A percentile compares a stretch with the other conserved stretches of the same genome.
These are phyloP conservation scores for Pyrenophora tritici-repentis DNA, from an alignment of 2,329 filamentous ascomycete species.

Conservation along the genomic window DNA sequence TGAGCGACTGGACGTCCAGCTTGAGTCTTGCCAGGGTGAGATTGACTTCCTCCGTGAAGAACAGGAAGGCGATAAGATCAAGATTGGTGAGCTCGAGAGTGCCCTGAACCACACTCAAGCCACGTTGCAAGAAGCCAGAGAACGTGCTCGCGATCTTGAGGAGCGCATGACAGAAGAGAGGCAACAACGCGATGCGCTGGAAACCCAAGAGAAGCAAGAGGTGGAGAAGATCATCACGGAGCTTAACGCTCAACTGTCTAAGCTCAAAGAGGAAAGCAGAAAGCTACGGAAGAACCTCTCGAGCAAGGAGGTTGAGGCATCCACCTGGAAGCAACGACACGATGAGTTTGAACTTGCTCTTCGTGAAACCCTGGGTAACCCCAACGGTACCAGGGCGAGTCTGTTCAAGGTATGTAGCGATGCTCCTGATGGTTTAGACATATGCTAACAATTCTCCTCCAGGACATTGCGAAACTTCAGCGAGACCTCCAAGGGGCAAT, in stretches of 20 bases:
- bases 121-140: constrained; percentile 80
- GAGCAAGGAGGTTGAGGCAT: constrained; percentile 83
- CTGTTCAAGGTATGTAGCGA: constrained; percentile 69
- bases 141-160: constrained; percentile 60
- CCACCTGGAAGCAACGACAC: constrained; percentile 87
- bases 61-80: constrained; percentile 96
- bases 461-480: constrained; percentile 86
- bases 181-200: constrained; percentile 83
- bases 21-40: constrained; percentile 89
- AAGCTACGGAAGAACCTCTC: constrained; percentile 81
- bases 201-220: constrained; percentile 89
- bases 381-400: constrained; percentile 82
- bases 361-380: constrained; percentile 82
- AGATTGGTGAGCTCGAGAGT: constrained; percentile 90
- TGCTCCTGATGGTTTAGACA: constrained; percentile 6
- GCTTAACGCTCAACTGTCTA: constrained; percentile 80
- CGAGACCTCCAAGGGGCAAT: constrained; percentile 84
- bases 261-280: constrained; percentile 83
- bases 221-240: constrained; percentile 93
- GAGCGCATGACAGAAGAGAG: constrained; percentile 78
- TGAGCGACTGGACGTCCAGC: constrained; percentile 84
- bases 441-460: constrained; percentile 21
- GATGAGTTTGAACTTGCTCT: constrained; percentile 89
- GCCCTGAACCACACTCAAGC: constrained; percentile 79
- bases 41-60: constrained; percentile 95